Evolutionary conservation across 164 flowering plant genomes (phyloP).

Genomic region (Amborella trichopoda): DNA sequence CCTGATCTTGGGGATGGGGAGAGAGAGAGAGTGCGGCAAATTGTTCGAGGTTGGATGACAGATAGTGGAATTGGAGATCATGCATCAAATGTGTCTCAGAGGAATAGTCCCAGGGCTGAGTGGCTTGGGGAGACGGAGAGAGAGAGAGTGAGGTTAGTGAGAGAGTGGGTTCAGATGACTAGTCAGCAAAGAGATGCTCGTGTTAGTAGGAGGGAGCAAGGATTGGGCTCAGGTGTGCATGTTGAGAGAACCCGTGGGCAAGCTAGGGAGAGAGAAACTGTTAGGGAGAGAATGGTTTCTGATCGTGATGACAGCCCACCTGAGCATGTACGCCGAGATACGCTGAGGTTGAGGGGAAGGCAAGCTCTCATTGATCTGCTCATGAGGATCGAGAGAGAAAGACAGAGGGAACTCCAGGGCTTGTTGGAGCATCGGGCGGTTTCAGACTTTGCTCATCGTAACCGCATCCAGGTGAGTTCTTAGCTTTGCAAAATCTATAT

Average conservation of each 20-base stretch:
- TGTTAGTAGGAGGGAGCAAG: conserved; percentile 27
- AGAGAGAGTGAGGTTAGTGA: conserved; percentile 68
- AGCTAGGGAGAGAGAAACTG: background rate
- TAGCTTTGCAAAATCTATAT: background rate
- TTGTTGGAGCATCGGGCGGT: conserved; percentile 60
- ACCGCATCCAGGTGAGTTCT: conserved; percentile 79
- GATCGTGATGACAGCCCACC: conserved; percentile 36
- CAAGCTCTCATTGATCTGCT: conserved; percentile 83
- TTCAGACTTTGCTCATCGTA: conserved; percentile 76
- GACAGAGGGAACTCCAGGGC: conserved; percentile 64
- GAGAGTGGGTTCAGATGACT: conserved; percentile 77
- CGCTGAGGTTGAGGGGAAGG: conserved; percentile 72
- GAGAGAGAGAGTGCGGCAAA: conserved; percentile 73
- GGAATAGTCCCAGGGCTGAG: conserved; percentile 37
- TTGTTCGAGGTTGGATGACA: conserved; percentile 67
- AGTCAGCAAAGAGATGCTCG: conserved; percentile 42
- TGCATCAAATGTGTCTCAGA: conserved; percentile 27
- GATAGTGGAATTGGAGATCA: conserved; percentile 36
- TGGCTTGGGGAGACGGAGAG: conserved; percentile 81
- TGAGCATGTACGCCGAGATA: conserved; percentile 35
- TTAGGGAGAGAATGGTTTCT: conserved; percentile 39
- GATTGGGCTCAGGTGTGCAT: conserved; percentile 30
- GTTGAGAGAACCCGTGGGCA: conserved; percentile 12
- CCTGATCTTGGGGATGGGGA: conserved; percentile 92
- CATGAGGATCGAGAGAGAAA: conserved; percentile 57